These are phyloP conservation scores for Pleurotus tuoliensis DNA, from an alignment of 768 basidiomycete genomes.

Conservation along the genomic window DNA sequence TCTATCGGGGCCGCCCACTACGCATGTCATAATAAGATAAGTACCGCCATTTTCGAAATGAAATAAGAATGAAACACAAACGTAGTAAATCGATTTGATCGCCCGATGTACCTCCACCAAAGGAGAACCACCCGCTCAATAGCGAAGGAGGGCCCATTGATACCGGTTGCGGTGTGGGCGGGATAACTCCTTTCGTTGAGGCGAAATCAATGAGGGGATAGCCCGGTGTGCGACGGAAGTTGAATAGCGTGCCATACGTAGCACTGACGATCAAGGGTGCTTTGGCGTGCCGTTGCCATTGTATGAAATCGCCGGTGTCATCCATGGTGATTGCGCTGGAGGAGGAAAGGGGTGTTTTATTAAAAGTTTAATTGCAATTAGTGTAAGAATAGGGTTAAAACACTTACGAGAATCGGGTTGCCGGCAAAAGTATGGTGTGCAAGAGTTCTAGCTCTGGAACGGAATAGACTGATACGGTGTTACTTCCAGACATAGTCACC, in stretches of 20 bases:
- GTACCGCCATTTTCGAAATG: too few species aligned
- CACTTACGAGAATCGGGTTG: conserved; percentile 29
- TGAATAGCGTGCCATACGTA: conserved; percentile 57
- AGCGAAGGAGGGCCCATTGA: conserved; percentile 54
- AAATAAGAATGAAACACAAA: conserved; percentile 27
- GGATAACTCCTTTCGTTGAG: conserved; percentile 34
- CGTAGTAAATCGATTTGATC: conserved; percentile 57
- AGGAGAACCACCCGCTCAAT: conserved; percentile 53
- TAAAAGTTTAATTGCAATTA: not conserved
- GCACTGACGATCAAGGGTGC: conserved; percentile 32
- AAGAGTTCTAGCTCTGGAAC: conserved; percentile 59
- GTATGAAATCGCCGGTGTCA: conserved; percentile 51
- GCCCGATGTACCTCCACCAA: conserved; percentile 48
- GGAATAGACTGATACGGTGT: conserved; percentile 52
- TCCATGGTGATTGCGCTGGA: conserved; percentile 16
- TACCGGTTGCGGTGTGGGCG: conserved; percentile 61
- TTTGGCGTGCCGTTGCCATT: conserved; percentile 32
- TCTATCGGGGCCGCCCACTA: conserved; percentile 66
- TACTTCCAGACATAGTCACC: conserved; percentile 49
- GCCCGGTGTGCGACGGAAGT: conserved; percentile 46
- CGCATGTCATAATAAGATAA: not conserved
- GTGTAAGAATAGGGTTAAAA: not conserved
- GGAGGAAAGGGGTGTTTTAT: not conserved
- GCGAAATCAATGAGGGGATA: conserved; percentile 51
- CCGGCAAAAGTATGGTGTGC: conserved; percentile 38